Conservation (phyloP, 352 stramenopile genomes). For the Thalassiosira mediterranea region DNA sequence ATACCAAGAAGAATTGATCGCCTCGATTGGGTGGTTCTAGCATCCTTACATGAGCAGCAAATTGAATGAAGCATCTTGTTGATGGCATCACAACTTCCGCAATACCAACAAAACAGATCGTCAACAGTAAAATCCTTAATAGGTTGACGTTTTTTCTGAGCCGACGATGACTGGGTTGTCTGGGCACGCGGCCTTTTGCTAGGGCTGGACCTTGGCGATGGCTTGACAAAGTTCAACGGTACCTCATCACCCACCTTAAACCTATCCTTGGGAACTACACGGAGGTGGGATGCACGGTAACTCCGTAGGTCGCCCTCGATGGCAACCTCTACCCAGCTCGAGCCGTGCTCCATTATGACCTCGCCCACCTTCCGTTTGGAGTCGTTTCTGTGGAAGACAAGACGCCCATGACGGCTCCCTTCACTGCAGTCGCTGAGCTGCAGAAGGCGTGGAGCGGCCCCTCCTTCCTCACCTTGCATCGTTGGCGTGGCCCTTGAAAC, state of each 20-base stretch:
- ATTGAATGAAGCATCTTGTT: constrained; percentile 23
- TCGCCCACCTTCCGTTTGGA: no score
- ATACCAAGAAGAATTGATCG: constrained; percentile 35
- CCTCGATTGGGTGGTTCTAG: constrained; percentile 14
- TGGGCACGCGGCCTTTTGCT: constrained; percentile 5
- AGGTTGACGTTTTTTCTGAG: constrained; percentile 3
- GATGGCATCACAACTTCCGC: constrained; percentile 26
- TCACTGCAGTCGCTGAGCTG: no score
- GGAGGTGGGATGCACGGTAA: not conserved
- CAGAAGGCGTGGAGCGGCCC: no score
- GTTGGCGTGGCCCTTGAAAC: no score
- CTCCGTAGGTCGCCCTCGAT: no score
- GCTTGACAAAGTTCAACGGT: no score
- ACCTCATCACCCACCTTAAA: constrained; percentile 26
- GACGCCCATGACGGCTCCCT: no score
- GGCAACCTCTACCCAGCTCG: no score
- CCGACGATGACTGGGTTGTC: not conserved
- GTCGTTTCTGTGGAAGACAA: no score
- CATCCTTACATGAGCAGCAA: constrained; percentile 28
- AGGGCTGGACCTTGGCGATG: no score
- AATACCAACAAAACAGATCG: constrained; percentile 48
- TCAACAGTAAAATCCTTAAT: constrained; percentile 17
- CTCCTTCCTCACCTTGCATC: no score
- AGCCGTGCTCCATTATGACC: no score
- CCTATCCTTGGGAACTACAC: constrained; percentile 14